phyloP scores from a whole-genome alignment of 345 rosid genomes.

The Linum trigynum region DNA sequence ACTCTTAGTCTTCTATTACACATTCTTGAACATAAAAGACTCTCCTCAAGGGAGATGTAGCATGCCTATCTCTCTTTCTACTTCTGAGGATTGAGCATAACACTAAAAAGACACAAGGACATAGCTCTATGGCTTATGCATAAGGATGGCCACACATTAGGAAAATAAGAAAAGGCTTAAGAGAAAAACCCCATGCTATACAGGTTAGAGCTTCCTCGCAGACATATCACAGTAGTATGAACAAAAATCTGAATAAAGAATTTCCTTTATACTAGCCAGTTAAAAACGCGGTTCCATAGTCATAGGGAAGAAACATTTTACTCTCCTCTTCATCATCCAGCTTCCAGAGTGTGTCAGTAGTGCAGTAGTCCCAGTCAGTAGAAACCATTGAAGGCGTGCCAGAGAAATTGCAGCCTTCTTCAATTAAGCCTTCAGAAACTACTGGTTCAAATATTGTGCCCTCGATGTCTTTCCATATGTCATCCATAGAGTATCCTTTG shows the following conservation, averaged over 20 bases:
- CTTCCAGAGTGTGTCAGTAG: conserved; percentile 54
- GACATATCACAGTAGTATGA: background rate
- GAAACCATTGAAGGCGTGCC: conserved; percentile 35
- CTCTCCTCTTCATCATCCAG: conserved; percentile 45
- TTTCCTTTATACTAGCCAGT: background rate
- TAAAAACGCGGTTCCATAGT: background rate
- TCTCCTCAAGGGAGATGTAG: conserved; percentile 24
- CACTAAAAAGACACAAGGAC: conserved; percentile 14
- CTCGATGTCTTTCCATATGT: conserved; percentile 82
- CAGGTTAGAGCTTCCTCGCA: conserved; percentile 33
- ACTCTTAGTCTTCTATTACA: conserved; percentile 22
- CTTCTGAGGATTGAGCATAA: conserved; percentile 26
- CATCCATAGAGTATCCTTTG: conserved; percentile 59
- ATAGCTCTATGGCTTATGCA: conserved; percentile 10
- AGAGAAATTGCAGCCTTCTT: conserved; percentile 33
- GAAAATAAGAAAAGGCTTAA: no score
- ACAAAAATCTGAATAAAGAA: background rate
- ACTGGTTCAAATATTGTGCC: conserved; percentile 34
- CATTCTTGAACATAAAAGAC: conserved; percentile 22
- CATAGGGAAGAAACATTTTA: conserved; percentile 16
- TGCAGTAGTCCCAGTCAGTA: conserved; percentile 50
- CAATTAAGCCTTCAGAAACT: conserved; percentile 34
- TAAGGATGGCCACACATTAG: no score
- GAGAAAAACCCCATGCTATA: conserved; percentile 26
- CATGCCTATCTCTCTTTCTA: conserved; percentile 15